These are phyloP conservation scores for Penicillium steckii DNA, from an alignment of 495 filamentous ascomycete species.

Conservation along the genomic window DNA sequence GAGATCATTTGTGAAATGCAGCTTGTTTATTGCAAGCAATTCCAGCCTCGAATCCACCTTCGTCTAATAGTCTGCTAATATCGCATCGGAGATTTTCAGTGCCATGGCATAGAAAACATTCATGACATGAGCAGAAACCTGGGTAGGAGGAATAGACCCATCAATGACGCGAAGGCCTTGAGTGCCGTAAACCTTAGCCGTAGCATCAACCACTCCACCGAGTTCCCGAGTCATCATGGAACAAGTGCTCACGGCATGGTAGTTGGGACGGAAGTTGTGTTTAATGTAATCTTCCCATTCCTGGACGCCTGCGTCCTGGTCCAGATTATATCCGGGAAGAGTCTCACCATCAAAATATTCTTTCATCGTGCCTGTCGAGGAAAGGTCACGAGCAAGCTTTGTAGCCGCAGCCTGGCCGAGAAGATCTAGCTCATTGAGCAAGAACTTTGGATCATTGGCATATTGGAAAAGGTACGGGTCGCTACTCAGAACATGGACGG, in stretches of 20 bases:
- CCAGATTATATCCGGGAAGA: constrained; percentile 37
- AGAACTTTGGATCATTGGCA: constrained; percentile 49
- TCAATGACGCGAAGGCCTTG: constrained; percentile 47
- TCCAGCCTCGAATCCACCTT: too few relatives aligned
- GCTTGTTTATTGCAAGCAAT: too few relatives aligned
- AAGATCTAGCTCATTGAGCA: constrained; percentile 47
- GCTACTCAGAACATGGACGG: constrained; percentile 41
- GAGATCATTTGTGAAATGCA: too few relatives aligned
- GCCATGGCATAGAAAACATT: constrained; percentile 46
- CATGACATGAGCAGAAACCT: constrained; percentile 31
- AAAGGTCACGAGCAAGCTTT: constrained; percentile 46
- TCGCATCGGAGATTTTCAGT: constrained; percentile 39
- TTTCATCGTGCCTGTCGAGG: constrained; percentile 26
- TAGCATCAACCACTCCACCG: constrained; percentile 48
- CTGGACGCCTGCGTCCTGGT: constrained; percentile 38
- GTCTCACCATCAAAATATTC: constrained; percentile 35
- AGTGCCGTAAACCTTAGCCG: constrained; percentile 43
- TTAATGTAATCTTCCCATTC: constrained; percentile 37
- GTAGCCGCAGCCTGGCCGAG: constrained; percentile 49
- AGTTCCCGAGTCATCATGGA: constrained; percentile 46
- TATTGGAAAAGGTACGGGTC: constrained; percentile 39
- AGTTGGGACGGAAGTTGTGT: constrained; percentile 35
- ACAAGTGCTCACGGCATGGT: constrained; percentile 47
- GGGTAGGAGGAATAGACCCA: constrained; percentile 40
- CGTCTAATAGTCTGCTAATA: too few relatives aligned